Evolutionary conservation across 1,139 yeast genomes (phyloP).

Genomic region (Geotrichum carabidarum): DNA sequence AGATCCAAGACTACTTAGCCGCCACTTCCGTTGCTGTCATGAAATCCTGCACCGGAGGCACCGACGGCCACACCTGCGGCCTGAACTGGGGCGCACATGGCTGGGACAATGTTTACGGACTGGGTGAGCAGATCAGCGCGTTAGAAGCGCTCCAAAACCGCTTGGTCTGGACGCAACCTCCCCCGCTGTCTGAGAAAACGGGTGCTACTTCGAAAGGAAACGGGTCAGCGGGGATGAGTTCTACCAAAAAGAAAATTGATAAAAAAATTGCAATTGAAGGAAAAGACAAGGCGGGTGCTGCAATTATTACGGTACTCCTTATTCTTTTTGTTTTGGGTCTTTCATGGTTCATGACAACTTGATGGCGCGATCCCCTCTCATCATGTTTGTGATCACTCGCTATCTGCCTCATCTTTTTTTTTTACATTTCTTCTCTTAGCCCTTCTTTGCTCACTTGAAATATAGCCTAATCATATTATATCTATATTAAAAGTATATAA

Average conservation of each 20-base stretch:
- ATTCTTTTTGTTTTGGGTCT: conserved; percentile 60
- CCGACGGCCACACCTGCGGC: conserved; percentile 88
- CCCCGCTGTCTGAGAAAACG: conserved; percentile 30
- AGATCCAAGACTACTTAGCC: conserved; percentile 49
- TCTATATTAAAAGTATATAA: too few species aligned
- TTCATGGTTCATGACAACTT: conserved; percentile 38
- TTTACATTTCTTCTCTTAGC: too few species aligned
- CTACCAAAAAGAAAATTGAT: conserved; percentile 15
- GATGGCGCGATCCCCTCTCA: too few species aligned
- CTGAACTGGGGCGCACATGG: conserved; percentile 62
- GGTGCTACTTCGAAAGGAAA: conserved; percentile 46
- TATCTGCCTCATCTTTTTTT: too few species aligned
- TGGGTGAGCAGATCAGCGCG: conserved; percentile 91
- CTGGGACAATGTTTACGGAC: conserved; percentile 77
- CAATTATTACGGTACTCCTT: conserved; percentile 68
- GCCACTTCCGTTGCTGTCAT: conserved; percentile 79
- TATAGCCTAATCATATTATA: too few species aligned
- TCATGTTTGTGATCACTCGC: too few species aligned
- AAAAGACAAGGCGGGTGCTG: conserved; percentile 83
- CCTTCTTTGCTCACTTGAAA: too few species aligned
- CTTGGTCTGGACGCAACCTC: conserved; percentile 38
- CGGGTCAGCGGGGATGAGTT: conserved; percentile 32
- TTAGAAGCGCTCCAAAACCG: conserved; percentile 66
- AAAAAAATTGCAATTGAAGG: conserved; percentile 1
- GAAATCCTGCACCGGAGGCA: conserved; percentile 75